A percentile compares a stretch with the other conserved stretches of the same genome.
These are phyloP conservation scores for Termitomyces sp. DNA, from an alignment of 768 basidiomycete species.

Conservation along the genomic window DNA sequence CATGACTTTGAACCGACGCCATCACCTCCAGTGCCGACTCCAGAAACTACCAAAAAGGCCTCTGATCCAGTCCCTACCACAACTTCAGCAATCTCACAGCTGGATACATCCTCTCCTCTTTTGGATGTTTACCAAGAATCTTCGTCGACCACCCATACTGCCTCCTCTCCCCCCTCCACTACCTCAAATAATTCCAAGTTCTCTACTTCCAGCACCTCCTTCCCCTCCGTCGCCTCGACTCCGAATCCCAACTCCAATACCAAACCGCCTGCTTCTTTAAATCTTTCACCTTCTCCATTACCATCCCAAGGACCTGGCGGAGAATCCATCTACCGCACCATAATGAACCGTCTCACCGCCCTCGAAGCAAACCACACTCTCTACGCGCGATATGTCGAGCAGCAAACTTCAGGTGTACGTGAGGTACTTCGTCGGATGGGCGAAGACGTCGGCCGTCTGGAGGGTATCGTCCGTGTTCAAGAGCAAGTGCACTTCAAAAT, in stretches of 20 bases:
- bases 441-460: slow-evolving; percentile 73
- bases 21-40: background rate
- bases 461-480: slow-evolving; percentile 72
- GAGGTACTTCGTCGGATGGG: slow-evolving; percentile 69
- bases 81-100: background rate
- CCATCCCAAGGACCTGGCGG: slow-evolving; percentile 36
- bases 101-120: background rate
- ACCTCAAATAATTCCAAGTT: background rate
- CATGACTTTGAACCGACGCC: background rate
- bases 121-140: background rate
- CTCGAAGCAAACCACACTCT: slow-evolving; percentile 87
- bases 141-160: background rate
- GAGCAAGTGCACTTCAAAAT: slow-evolving; percentile 42
- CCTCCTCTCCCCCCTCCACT: background rate
- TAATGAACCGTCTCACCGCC: slow-evolving; percentile 85
- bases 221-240: background rate
- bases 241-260: background rate
- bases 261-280: background rate
- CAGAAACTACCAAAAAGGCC: background rate
- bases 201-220: background rate
- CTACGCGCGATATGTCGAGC: slow-evolving; percentile 81
- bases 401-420: slow-evolving; percentile 73
- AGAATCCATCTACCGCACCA: slow-evolving; percentile 94
- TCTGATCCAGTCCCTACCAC: background rate
- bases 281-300: slow-evolving; percentile 5